phyloP scores from a whole-genome alignment of 139 green algal species.

The Micractinium sp. region DNA sequence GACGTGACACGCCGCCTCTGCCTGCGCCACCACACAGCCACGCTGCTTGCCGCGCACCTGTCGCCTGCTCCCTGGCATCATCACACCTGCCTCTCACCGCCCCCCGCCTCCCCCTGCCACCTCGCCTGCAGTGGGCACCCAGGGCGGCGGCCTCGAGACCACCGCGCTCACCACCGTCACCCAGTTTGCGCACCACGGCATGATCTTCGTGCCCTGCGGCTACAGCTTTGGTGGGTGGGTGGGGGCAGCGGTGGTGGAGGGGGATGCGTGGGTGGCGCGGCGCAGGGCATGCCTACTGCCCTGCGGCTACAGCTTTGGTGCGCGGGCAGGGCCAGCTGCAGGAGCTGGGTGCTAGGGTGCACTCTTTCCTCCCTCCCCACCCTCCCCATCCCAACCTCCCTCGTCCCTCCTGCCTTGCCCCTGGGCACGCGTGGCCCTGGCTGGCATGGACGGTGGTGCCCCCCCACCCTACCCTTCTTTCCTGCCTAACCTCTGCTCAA shows the following conservation, averaged over 20 bases:
- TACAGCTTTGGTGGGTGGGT: slow-evolving; percentile 41
- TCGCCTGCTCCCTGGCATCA: too few species aligned
- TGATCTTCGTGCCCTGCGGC: slow-evolving; percentile 43
- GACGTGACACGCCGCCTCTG: too few species aligned
- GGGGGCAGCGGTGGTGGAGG: too few species aligned
- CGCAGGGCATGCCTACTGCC: slow-evolving; percentile 53
- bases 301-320: slow-evolving; percentile 47
- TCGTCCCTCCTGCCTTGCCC: background rate
- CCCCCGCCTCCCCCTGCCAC: background rate
- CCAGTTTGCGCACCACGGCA: slow-evolving; percentile 62
- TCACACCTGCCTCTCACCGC: background rate
- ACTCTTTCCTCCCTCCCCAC: background rate
- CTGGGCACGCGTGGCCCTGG: background rate
- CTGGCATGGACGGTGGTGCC: slow-evolving; percentile 59
- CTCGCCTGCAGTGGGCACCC: slow-evolving; percentile 43
- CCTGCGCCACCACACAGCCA: too few species aligned
- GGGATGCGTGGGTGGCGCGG: too few species aligned
- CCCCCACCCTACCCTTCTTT: slow-evolving; percentile 46
- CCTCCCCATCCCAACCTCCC: background rate
- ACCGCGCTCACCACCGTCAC: slow-evolving; percentile 55
- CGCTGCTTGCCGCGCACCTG: too few species aligned
- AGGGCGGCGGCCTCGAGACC: slow-evolving; percentile 61
- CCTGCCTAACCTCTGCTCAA: background rate
- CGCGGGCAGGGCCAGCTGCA: background rate
- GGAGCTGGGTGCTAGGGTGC: too few species aligned